Evolutionary conservation across 495 filamentous ascomycete genomes (phyloP).

Genomic region (Saxispiralis lemnorum): DNA sequence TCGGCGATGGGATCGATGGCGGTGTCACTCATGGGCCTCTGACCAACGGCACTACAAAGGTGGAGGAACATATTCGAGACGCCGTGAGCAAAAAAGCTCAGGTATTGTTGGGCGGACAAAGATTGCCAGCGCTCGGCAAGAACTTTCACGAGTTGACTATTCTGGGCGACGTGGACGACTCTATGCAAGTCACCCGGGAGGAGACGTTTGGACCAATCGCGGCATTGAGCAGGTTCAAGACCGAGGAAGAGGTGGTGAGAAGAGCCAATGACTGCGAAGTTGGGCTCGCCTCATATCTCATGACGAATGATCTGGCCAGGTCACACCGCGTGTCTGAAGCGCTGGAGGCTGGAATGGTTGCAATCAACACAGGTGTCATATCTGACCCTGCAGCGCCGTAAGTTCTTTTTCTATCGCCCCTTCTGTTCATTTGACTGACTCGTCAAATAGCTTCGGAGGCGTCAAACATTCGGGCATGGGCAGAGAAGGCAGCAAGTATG

Average conservation of each 20-base stretch:
- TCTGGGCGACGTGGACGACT: constrained; percentile 19
- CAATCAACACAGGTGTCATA: constrained; percentile 2
- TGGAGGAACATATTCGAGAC: background rate
- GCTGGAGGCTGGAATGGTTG: constrained; percentile 1
- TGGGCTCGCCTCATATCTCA: constrained; percentile 24
- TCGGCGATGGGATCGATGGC: background rate
- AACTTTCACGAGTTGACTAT: constrained; percentile 5
- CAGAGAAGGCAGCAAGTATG: constrained; percentile 5
- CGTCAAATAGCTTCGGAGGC: constrained; percentile 2
- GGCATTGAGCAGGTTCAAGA: constrained; percentile 17
- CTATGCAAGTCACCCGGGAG: constrained; percentile 21
- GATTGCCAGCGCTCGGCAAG: background rate
- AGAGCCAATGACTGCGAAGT: constrained; percentile 19
- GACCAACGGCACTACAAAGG: constrained; percentile 2
- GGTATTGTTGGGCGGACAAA: background rate
- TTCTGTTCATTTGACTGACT: background rate
- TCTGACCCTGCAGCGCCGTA: constrained; percentile 1
- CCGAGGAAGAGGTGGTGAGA: constrained; percentile 18
- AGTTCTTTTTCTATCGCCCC: background rate
- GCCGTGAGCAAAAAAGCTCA: background rate
- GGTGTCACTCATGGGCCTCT: constrained; percentile 2
- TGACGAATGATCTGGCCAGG: constrained; percentile 15
- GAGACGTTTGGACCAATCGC: constrained; percentile 19
- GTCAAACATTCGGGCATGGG: constrained; percentile 9
- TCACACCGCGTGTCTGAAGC: constrained; percentile 7